phyloP scores from a whole-genome alignment of 2,329 filamentous ascomycete species.

The Aspergillus japonicus region DNA sequence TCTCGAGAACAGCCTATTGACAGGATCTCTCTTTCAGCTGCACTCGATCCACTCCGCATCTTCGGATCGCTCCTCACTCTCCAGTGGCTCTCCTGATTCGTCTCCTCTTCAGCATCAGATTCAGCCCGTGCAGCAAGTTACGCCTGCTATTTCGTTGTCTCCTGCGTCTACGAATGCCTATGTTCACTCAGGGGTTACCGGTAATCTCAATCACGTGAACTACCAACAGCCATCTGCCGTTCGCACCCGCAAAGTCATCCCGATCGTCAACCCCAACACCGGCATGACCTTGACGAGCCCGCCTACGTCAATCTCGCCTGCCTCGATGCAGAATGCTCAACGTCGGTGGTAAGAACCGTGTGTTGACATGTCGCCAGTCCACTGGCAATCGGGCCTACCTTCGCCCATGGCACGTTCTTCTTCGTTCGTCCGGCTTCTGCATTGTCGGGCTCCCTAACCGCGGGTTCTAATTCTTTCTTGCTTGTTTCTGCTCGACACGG shows the following conservation, averaged over 20 bases:
- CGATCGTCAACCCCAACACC: conserved; percentile 94
- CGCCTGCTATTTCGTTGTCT: conserved; percentile 72
- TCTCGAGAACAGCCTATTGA: conserved; percentile 17
- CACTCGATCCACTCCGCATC: conserved; percentile 85
- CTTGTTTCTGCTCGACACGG: conserved; percentile 32
- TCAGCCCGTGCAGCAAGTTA: conserved; percentile 69
- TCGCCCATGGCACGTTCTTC: conserved; percentile 33
- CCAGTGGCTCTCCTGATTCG: conserved; percentile 87
- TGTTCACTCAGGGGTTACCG: conserved; percentile 66
- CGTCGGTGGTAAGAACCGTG: conserved; percentile 40
- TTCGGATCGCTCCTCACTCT: conserved; percentile 91
- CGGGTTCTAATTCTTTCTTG: conserved; percentile 35
- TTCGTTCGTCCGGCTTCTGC: conserved; percentile 35
- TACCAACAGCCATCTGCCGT: conserved; percentile 88
- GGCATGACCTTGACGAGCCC: conserved; percentile 86
- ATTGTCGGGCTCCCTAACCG: conserved; percentile 39
- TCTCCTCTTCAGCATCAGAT: conserved; percentile 86
- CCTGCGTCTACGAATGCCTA: conserved; percentile 54
- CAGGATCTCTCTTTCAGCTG: conserved; percentile 56
- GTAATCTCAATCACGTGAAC: conserved; percentile 69
- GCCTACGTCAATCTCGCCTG: conserved; percentile 68
- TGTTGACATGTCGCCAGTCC: conserved; percentile 24
- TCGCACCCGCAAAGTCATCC: conserved; percentile 89
- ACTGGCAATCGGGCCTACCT: conserved; percentile 24
- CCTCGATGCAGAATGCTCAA: conserved; percentile 57